Base-by-base conservation (phyloP, 495 filamentous ascomycete genomes). In the Talaromyces thailandensis region DNA sequence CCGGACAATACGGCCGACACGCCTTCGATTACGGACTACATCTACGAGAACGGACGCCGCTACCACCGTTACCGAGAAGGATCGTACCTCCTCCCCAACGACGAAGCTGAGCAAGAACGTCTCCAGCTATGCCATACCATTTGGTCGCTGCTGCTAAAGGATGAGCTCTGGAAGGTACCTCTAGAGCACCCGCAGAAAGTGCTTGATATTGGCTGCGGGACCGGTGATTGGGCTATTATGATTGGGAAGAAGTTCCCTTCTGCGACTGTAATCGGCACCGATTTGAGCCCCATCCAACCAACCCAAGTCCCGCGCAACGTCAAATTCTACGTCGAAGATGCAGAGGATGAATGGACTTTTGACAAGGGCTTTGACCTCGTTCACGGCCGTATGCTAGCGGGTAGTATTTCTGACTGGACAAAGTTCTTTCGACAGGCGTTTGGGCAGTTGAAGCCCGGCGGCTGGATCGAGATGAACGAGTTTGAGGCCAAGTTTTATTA, bases 81-180 rank as follows among this genome's bases (percentile, higher is more conserved):
- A 71, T 80, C 81, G 56, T 88, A 87, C 59, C 74, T 75, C 32
- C 80, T 81, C 50, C 85, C 85, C 29, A 88, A 87, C 66, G 85
- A 88, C 65, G 67, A 77, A 21, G 65, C 73, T 57, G 85, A 88
- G 65, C 78, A 80, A 64, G 88, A 90, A 63, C 83, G 90, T 32
- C 83, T 91, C 61, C 83, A 86, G 51, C 73, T 91, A 55, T 76
- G 82, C 62, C 88, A 92, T 70, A 81, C 84, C 58, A 78, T 87
- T 65, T 82, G 79, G 67, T 71, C 68, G 25, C 69, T 81, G 24
- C 66, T 82, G 9, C 70, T 79, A 0, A 79, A 82, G 61, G 84
- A 81, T 12, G 75, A 76, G 18, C 76, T 86, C 5, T 79, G 77
- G 66, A 74, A 81, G 11, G 79, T 83, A 21, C 82, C 82, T 1